Evolutionary conservation across 305 asterid genomes (phyloP), one percentile per base, ranked within the genome.

Genomic region (Striga hermonthica): DNA sequence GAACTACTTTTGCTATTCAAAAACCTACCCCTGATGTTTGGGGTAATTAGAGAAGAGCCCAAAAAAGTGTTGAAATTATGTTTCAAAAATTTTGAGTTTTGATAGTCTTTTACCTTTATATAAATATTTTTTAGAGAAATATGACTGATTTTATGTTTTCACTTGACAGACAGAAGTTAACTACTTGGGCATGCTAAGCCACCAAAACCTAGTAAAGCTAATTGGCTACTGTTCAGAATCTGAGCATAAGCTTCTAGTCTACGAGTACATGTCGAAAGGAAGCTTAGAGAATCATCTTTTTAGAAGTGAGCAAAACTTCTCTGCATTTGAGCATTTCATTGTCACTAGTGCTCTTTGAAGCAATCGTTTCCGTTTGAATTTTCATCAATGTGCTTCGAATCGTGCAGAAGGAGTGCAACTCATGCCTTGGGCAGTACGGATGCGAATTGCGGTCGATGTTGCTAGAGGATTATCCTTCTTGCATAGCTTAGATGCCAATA

Each of bases 201-300:
- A 89, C 67, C 68, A 78, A 57, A 86, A 89, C 73, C 83, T 89
- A 5, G 95, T 86, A 73, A 89, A 72, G 73, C 83, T 89, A 28
- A 79, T 89, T 7, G 97, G 97, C 28, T 87, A 83, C 66, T 89
- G 93, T 63, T 65, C 82, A 0, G 93, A 89, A 70, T 73, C 84
- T 9, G 83, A 85, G 36, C 76, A 84, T 58, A 80, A 80, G 73
- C 86, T 87, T 65, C 62, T 89, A 1, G 96, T 89, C 1, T 89
- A 89, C 7, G 96, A 89, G 69, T 87, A 81, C 79, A 83, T 89
- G 96, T 79, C 95, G 1, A 85, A 74, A 75, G 97, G 95, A 60
- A 76, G 95, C 77, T 77, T 89, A 79, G 97, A 89, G 73, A 89
- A 85, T 70, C 97, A 89, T 62, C 75, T 89, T 14, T 89, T 89